Base-by-base conservation (phyloP, 1,284 basidiomycete species). In the Cutaneotrichosporon sp. region DNA sequence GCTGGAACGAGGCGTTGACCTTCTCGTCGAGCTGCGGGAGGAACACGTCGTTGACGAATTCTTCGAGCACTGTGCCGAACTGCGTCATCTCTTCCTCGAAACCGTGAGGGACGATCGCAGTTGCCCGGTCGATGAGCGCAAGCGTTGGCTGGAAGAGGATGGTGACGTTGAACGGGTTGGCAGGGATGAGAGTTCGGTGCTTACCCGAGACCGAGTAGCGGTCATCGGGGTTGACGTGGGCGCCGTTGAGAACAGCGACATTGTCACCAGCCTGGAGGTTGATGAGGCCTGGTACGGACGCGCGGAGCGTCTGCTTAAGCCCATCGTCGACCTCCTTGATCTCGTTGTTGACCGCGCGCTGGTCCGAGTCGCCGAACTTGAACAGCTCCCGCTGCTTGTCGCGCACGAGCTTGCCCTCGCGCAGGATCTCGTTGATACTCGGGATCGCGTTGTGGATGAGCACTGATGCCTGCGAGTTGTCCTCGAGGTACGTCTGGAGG, bases 21-120 rank as follows among this genome's bases (percentile, higher is more conserved):
- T 94, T 96, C 72, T 98, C 95, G 79, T 98, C 95, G 65, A 99
- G 81, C 77, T 97, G 93, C 0, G 96, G 95, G 50, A 99, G 81
- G 81, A 97, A 99, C 0, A 94, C 89, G 67, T 90, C 90, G 60
- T 92, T 83, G 8, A 99, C 94, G 76, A 99, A 99, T 62, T 98
- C 93, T 67, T 98, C 93, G 64, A 99, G 71, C 6, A 78, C 77
- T 4, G 71, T 84, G 52, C 87, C 89, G 42, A 92, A 90, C 2
- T 88, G 86, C 62, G 85, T 83, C 26, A 87, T 86, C 42, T 87
- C 86, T 18, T 80, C 79, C 69, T 91, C 90, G 59, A 81, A 76
- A 2, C 89, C 91, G 26, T 87, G 85, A 1, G 92, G 92, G 26
- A 95, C 82, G 26, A 90, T 83, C 26, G 87, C 85, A 38, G 87